Base-by-base conservation (phyloP, 148 eudicot genomes). In the Cornus controversa region DNA sequence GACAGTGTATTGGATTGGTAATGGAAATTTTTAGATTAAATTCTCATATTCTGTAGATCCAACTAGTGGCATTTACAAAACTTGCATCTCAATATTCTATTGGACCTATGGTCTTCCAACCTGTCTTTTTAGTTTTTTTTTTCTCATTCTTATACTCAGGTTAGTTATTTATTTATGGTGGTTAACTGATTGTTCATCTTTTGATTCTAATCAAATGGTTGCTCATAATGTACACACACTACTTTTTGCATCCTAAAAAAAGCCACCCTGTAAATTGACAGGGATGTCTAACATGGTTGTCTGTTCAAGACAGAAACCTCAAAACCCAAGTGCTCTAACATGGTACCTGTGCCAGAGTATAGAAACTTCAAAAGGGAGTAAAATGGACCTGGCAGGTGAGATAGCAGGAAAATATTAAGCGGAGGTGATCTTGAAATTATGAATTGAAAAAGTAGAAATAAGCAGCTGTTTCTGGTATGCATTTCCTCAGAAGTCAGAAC, bases 1-100 rank as follows among this genome's bases (percentile, higher is more conserved):
- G 91, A 24, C 91, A 88, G 62, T 88, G 91, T 63, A 84, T 88
- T 78, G 91, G 91, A 82, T 20, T 47, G 84, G 91, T 88, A 73
- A 77, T 74, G 18, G 22, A n/a, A 14, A 40, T 73, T 29, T 14
- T 13, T 47, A 31, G 26, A 34, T 24, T 14, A 37, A 50, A 31
- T 45, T 36, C 15, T 23, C 40, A n/a, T 42, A 11, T 42, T 70
- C 4, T 42, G 9, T 45, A 10, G 25, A 70, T 42, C 20, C 73
- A 70, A 40, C 47, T 69, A 40, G 27, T 69, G 53, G 18, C n/a
- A 22, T 69, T 70, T 45, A 42, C 23, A 45, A 37, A 50, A 50
- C 28, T 16, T 70, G 22, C 45, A 42, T 70, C 22, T 26, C 9
- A 42, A n/a, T 28, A 16, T 62, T 5, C 25, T 74, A 34, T 37